Evolutionary conservation across 2,329 filamentous ascomycete species (phyloP).

Genomic region (Neocucurbitaria cava): DNA sequence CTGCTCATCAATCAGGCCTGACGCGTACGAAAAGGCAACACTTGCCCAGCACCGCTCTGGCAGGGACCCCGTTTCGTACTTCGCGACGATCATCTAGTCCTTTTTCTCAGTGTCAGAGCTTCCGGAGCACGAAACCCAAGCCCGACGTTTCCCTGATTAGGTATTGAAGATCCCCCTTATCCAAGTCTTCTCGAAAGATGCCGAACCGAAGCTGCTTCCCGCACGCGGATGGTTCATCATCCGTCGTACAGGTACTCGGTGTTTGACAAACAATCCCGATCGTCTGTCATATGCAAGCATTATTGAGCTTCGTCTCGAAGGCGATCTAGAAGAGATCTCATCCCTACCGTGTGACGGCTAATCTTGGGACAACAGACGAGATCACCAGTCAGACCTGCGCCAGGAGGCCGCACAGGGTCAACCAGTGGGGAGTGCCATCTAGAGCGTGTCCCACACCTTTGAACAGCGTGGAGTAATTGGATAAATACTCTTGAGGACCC

Average conservation of each 20-base stretch:
- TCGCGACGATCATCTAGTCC: conserved; percentile 14
- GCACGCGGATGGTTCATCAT: background rate
- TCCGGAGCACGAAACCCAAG: conserved; percentile 7
- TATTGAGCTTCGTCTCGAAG: conserved; percentile 1
- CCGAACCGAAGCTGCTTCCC: conserved; percentile 3
- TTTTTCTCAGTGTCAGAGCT: conserved; percentile 5
- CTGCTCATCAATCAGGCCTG: conserved; percentile 4
- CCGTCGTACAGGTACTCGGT: background rate
- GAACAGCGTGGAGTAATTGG: background rate
- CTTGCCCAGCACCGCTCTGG: conserved; percentile 6
- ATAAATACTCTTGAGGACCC: background rate
- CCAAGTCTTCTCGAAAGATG: background rate
- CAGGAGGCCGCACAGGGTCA: conserved; percentile 1
- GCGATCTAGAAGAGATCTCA: conserved; percentile 7
- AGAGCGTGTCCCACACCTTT: no score
- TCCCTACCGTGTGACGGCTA: conserved; percentile 3
- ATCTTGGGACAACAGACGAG: conserved; percentile 2
- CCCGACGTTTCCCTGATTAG: conserved; percentile 16
- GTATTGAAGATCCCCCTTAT: conserved; percentile 13
- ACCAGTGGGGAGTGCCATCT: no score
- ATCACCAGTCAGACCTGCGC: background rate
- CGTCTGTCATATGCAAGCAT: background rate
- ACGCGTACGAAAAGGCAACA: conserved; percentile 7
- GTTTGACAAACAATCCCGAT: background rate
- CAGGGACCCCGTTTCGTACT: conserved; percentile 1